These are phyloP conservation scores for Rubia peregrina DNA, from an alignment of 305 asterid species.

Conservation along the genomic window DNA sequence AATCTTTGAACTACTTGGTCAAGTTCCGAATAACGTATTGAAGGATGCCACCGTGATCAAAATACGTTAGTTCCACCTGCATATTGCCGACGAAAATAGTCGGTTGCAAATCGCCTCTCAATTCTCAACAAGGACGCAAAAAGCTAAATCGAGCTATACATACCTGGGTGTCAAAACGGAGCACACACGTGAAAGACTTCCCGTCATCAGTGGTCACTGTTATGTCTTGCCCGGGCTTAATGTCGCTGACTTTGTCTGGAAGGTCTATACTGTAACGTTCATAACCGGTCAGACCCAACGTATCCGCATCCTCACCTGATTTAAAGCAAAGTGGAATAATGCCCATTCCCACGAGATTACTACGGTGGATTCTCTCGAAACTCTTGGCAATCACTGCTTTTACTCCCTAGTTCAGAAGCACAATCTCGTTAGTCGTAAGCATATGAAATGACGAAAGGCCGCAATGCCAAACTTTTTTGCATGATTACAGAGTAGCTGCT, in stretches of 20 bases:
- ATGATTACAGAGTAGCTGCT: neutral
- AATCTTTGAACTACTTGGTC: conserved; percentile 23
- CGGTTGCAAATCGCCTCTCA: neutral
- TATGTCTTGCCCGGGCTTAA: conserved; percentile 75
- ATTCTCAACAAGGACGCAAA: neutral
- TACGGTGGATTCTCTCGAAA: conserved; percentile 88
- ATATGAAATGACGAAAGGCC: neutral
- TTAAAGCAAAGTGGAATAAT: conserved; percentile 82
- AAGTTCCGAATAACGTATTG: conserved; percentile 68
- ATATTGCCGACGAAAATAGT: conserved; percentile 1
- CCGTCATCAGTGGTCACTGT: conserved; percentile 62
- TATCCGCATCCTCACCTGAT: conserved; percentile 75
- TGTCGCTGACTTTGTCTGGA: conserved; percentile 51
- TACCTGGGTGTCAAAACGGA: conserved; percentile 89
- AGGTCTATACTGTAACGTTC: conserved; percentile 75
- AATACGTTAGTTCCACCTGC: conserved; percentile 82
- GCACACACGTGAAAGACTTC: conserved; percentile 62
- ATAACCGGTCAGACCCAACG: conserved; percentile 72
- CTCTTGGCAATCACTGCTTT: conserved; percentile 94
- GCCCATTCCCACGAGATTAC: conserved; percentile 94
- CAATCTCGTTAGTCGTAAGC: neutral
- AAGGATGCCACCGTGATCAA: conserved; percentile 87
- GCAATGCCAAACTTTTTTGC: neutral
- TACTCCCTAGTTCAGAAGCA: conserved; percentile 52
- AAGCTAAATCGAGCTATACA: conserved; percentile 7